Base-by-base conservation (phyloP, 1,284 basidiomycete genomes). In the Clitocybe nebularis region DNA sequence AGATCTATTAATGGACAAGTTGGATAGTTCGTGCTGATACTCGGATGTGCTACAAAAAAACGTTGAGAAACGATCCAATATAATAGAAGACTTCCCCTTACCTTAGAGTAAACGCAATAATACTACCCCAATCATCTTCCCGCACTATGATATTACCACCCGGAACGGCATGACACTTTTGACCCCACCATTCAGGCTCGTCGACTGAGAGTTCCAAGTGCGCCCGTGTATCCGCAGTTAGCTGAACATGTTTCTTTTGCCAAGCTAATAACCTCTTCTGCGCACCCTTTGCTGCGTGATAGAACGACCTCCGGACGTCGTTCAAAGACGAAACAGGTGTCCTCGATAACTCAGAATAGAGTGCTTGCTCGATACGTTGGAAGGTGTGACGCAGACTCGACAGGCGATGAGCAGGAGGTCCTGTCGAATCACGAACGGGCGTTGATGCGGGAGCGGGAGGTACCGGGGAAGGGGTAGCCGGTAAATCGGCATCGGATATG, bases 51-150 rank as follows among this genome's bases (percentile, higher is more conserved):
- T 84, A 54, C 16, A 47, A 26, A 46, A 20, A 23, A 36, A 23
- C 33, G n/a, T 40, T 19, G 19, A 28, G 16, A 22, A 2, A 36
- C 11, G 6, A 10, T 9, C 4, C 10, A 14, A 22, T 14, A 3
- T 8, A 28, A 16, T 6, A 5, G 14, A 5, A 19, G 43, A 53
- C 63, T 19, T 47, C 80, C 79, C n/a, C 81, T 79, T 34, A 81
- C 80, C 81, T 81, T 36, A 86, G 62, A 2, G 82, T 84, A 60
- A 81, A 84, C 2, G 84, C 78, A 49, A 86, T 86, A 37, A 87
- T 78, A 54, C 81, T 85, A 1, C 82, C 82, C 80, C 79, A 83
- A 57, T 85, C 83, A 48, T 76, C 71, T 52, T 89, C 85, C 38
- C 75, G 60, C 5, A 89, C 72, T 40, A 89, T 69, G 2, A 88